Evolutionary conservation across 2,329 filamentous ascomycete species (phyloP).

Genomic region (Ceratocystis variospora): DNA sequence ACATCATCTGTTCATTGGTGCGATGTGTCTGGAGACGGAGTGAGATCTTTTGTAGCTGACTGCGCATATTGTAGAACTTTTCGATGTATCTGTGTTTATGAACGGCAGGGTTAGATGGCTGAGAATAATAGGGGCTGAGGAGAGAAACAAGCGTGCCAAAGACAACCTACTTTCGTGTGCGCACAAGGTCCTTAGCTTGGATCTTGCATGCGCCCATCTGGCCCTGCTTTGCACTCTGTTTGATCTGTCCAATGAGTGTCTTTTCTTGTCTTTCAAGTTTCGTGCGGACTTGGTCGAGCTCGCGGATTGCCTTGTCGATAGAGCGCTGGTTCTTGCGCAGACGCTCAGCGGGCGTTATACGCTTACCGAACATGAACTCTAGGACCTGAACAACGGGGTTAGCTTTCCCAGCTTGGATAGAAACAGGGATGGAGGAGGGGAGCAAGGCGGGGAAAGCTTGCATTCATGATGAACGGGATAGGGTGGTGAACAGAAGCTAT

Average conservation of each 20-base stretch:
- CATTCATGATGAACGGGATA: slow-evolving; percentile 39
- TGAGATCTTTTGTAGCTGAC: slow-evolving; percentile 90
- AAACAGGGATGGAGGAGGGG: neutral
- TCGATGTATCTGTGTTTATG: slow-evolving; percentile 61
- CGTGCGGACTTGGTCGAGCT: slow-evolving; percentile 84
- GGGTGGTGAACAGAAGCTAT: neutral
- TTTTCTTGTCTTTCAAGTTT: slow-evolving; percentile 99
- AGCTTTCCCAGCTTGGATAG: neutral
- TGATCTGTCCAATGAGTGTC: slow-evolving; percentile 89
- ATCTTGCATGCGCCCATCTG: slow-evolving; percentile 99
- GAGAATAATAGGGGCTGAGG: neutral
- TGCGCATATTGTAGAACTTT: slow-evolving; percentile 98
- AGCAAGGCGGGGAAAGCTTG: slow-evolving; percentile 23
- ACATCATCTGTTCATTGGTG: slow-evolving; percentile 99
- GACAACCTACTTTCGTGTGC: slow-evolving; percentile 56
- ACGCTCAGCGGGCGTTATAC: slow-evolving; percentile 90
- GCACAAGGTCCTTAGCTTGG: slow-evolving; percentile 90
- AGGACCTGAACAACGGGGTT: slow-evolving; percentile 50
- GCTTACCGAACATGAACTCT: slow-evolving; percentile 98
- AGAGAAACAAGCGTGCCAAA: slow-evolving; percentile 6
- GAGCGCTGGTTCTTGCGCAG: slow-evolving; percentile 89
- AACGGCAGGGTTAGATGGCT: neutral
- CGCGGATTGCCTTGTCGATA: slow-evolving; percentile 91
- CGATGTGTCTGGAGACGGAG: slow-evolving; percentile 93
- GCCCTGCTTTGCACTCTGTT: slow-evolving; percentile 94